Base-by-base conservation (phyloP, 768 basidiomycete genomes). In the Kwoniella sp. region DNA sequence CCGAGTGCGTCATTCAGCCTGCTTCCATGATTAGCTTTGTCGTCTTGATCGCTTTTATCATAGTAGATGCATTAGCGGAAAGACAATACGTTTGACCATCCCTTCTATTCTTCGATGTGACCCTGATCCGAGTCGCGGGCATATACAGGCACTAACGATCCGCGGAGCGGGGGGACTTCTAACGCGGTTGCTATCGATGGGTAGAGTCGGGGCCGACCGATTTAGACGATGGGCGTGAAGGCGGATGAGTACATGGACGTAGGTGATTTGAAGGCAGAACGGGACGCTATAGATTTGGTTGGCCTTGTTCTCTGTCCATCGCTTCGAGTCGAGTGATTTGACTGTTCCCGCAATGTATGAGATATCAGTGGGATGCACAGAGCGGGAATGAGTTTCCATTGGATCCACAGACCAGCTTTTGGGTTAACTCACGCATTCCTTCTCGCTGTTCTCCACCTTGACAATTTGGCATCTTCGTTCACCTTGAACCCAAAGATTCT, bases 401-500 rank as follows among this genome's bases (percentile, higher is more conserved):
- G n/a, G n/a, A n/a, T n/a, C n/a, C n/a, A n/a, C n/a, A n/a, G n/a
- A n/a, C n/a, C n/a, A n/a, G n/a, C n/a, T n/a, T n/a, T n/a, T n/a
- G n/a, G n/a, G 22, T 4, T 19, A n/a, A 83, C 87, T 63, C 65
- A 89, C 92, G 86, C 85, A 80, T 98, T 94, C 58, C 95, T 82
- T 37, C 89, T 86, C 2, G 91, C 94, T 81, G 92, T 91, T 80
- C 98, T 92, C 96, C 96, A 99, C 72, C 94, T 83, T 77, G 93
- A 90, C 70, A 96, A 80, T 80, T 89, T 94, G 19, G 95, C 95
- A 64, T 86, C 88, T 82, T 98, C 96, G 74, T 97, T 86, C 36
- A 98, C 83, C 81, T 93, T 91, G 85, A 99, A 99, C 1, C 96
- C 96, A 80, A 97, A 98, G 56, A 98, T 94, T 76, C 88, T 87